Percentiles rank a stretch among this genome's conserved stretches.
Conservation (phyloP, 2,329 filamentous ascomycete genomes). For the Sclerotinia sclerotiorum region DNA sequence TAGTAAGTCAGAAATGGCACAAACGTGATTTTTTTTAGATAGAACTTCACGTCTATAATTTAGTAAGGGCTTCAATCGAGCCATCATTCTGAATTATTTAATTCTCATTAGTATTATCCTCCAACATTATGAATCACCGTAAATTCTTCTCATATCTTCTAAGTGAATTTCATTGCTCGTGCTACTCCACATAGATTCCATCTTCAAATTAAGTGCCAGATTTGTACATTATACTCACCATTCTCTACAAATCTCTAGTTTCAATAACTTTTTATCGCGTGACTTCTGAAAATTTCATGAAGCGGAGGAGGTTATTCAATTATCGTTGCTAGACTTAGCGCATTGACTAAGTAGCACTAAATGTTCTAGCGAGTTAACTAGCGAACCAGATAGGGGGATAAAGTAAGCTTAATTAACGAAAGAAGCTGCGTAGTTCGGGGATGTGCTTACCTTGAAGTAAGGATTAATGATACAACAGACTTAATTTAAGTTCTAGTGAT, state of each 20-base stretch:
- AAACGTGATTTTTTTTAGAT: no score
- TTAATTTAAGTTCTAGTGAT: neutral
- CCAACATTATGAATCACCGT: no score
- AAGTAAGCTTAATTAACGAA: neutral
- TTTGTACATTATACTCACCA: neutral
- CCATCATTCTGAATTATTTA: neutral
- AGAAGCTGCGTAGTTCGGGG: neutral
- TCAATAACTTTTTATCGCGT: no score
- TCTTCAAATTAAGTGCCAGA: neutral
- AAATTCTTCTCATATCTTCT: no score
- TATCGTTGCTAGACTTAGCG: neutral
- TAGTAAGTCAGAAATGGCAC: no score
- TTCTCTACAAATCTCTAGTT: neutral
- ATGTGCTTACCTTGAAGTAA: neutral
- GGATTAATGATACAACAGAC: no score
- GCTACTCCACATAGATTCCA: no score
- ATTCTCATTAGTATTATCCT: neutral
- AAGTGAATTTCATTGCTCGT: no score
- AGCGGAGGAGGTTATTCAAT: no score
- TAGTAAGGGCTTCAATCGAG: neutral
- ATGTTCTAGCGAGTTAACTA: neutral
- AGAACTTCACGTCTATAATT: no score
- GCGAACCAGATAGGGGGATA: neutral
- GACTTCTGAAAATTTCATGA: neutral
- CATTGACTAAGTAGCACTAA: neutral